A percentile compares a stretch with the other conserved stretches of the same genome.
Conservation (phyloP, 2,329 filamentous ascomycete species). For the Diaporthe citriasiana region DNA sequence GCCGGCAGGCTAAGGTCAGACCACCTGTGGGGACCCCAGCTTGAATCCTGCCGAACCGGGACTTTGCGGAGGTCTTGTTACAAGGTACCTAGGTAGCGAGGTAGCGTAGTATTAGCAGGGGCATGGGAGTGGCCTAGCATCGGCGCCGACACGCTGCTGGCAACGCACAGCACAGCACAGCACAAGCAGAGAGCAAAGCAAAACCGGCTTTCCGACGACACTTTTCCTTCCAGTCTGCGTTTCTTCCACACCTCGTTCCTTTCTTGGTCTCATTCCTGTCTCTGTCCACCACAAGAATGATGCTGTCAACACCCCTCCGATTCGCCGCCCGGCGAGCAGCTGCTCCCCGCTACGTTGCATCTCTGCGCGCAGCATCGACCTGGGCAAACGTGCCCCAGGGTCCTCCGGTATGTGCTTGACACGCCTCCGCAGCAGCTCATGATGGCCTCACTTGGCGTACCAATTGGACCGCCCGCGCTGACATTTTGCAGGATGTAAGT, state of each 20-base stretch:
- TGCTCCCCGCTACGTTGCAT: slow-evolving; percentile 57
- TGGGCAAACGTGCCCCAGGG: slow-evolving; percentile 95
- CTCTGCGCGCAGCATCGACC: slow-evolving; percentile 76
- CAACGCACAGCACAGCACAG: slow-evolving; percentile 10
- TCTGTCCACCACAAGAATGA: slow-evolving; percentile 50
- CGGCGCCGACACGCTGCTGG: slow-evolving; percentile 17
- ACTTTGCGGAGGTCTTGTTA: slow-evolving; percentile 9
- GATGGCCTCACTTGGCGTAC: slow-evolving; percentile 53
- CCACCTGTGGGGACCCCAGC: slow-evolving; percentile 30
- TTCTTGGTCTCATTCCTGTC: not conserved
- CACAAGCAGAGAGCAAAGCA: not conserved
- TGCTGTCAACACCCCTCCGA: slow-evolving; percentile 68
- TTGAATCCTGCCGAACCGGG: slow-evolving; percentile 16
- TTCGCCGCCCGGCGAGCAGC: slow-evolving; percentile 64
- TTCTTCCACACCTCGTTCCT: not conserved
- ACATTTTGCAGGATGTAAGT: slow-evolving; percentile 45
- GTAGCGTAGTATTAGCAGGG: not conserved
- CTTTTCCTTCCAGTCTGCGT: not conserved
- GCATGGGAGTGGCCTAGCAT: slow-evolving; percentile 5
- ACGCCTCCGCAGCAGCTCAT: slow-evolving; percentile 44
- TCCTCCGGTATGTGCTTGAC: slow-evolving; percentile 65
- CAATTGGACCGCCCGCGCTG: slow-evolving; percentile 30
- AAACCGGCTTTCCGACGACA: slow-evolving; percentile 5
- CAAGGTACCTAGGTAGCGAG: not conserved
- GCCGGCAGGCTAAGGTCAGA: slow-evolving; percentile 5